Evolutionary conservation across 345 rosid genomes (phyloP), one percentile per base, ranked within the genome.

Genomic region (Brassica nigra): DNA sequence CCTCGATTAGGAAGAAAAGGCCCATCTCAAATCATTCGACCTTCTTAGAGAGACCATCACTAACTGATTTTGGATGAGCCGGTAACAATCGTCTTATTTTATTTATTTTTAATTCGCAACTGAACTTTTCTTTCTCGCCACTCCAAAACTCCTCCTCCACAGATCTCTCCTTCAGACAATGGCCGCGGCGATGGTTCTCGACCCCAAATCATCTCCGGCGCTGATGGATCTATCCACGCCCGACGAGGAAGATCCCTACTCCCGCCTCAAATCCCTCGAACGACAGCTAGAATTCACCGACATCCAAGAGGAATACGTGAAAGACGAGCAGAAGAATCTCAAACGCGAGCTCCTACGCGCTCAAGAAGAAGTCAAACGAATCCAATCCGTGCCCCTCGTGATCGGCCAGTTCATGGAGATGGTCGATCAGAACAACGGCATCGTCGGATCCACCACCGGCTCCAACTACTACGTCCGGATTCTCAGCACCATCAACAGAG

Each of bases 341-440:
- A 92, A 92, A 83, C 81, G 97, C 4, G 99, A 95, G 87, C 90
- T 87, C 0, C 86, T 92, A 30, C 85, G 99, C 12, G 97, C 99
- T 6, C 97, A 95, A 85, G 99, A 95, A 62, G 99, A 95, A 88
- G 99, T 95, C 59, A 95, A 95, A 83, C 85, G 99, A 79, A 95
- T 95, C 82, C 97, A 95, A 74, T 95, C 99, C 54, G 99, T 95
- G 58, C 99, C 99, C 8, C 80, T 95, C 4, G 99, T 95, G 15
- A 92, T 95, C 8, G 99, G 99, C 4, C 99, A 95, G 83, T 95
- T 95, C 84, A 95, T 95, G 99, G 99, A 95, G 88, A 95, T 95
- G 99, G 99, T 95, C 6, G 98, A 95, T 83, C 96, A 90, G 87
- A 95, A 93, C 84, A 90, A 95, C 83, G 99, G 99, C 42, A 95